phyloP scores from a whole-genome alignment of 2,329 filamentous ascomycete genomes.

The Fusarium sp. region DNA sequence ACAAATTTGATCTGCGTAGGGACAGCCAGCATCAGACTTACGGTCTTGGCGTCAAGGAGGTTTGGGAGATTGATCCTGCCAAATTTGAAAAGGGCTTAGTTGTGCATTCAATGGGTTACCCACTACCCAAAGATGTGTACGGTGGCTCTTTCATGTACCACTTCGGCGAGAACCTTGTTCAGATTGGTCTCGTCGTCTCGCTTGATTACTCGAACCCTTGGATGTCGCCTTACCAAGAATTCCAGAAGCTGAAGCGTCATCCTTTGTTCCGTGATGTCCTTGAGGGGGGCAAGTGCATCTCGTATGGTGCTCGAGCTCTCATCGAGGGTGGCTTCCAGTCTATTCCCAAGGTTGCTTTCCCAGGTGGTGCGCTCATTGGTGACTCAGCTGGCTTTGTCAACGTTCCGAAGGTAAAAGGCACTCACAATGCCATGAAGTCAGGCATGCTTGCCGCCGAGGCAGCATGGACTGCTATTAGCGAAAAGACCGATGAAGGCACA shows the following conservation, averaged over 20 bases:
- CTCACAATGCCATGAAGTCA: constrained; percentile 96
- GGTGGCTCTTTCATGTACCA: constrained; percentile 99
- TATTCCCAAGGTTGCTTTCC: constrained; percentile 96
- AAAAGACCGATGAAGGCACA: constrained; percentile 68
- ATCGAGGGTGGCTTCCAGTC: constrained; percentile 98
- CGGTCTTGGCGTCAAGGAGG: constrained; percentile 92
- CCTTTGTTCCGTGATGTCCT: constrained; percentile 87
- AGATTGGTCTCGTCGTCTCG: constrained; percentile 89
- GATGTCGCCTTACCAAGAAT: constrained; percentile 94
- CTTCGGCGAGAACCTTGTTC: constrained; percentile 97
- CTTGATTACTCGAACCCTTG: constrained; percentile 97
- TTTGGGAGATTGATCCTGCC: constrained; percentile 94
- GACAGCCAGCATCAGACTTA: constrained; percentile 97
- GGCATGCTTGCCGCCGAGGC: constrained; percentile 97
- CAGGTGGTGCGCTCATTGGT: constrained; percentile 93
- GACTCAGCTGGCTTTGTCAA: constrained; percentile 98
- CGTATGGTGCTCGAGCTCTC: constrained; percentile 90
- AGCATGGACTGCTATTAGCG: constrained; percentile 78
- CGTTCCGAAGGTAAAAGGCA: constrained; percentile 98
- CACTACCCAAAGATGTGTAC: constrained; percentile 87
- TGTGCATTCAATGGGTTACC: constrained; percentile 92
- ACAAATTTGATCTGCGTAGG: constrained; percentile 89
- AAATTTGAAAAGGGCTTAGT: constrained; percentile 91
- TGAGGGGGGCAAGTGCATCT: constrained; percentile 98
- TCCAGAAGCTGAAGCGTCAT: constrained; percentile 98